Evolutionary conservation across 2,329 filamentous ascomycete species (phyloP), one percentile per base, ranked within the genome.

Genomic region (Thermothelomyces thermophilus): DNA sequence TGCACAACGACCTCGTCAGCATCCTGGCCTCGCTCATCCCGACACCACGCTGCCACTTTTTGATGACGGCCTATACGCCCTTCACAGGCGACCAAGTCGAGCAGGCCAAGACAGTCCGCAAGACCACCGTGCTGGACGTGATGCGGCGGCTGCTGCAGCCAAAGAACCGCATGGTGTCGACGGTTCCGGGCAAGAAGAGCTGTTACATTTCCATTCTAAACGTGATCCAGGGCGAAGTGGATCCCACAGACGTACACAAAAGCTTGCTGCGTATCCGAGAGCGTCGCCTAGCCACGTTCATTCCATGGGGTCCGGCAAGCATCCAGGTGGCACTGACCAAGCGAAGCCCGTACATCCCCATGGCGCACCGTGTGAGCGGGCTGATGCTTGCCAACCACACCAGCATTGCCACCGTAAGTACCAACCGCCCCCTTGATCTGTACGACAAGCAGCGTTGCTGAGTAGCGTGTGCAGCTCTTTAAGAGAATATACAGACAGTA

Each of bases 171-270:
- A 98, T 98, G 93, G 93, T 98, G 40, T 95, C 90, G 20, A 95
- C 93, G 19, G 86, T 90, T 50, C 90, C 91, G 1, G 87, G 86
- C 62, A 97, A 97, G 73, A 94, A 89, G 73, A 96, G 90, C 71
- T 98, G 93, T 73, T 98, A 98, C 73, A 97, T 98, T 64, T 95
- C 90, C 41, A 97, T 98, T 60, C 76, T 98, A 56, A 97, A 98
- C 69, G 95, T 98, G 62, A 98, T 98, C 62, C 93, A 97, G 73
- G 93, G 93, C 63, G 93, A 98, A 68, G 93, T 94, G 34, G 94
- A 98, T 65, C 91, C 93, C 8, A 97, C 91, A 3, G 94, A 98
- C 69, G 88, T 98, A 50, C 93, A 98, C 75, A 98, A 98, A 79
- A 97, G 91, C 57, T 75, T 98, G 51, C 81, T 98, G 51, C 87